Conservation (phyloP, 164 flowering plant species). For the Sextonia rubra region DNA sequence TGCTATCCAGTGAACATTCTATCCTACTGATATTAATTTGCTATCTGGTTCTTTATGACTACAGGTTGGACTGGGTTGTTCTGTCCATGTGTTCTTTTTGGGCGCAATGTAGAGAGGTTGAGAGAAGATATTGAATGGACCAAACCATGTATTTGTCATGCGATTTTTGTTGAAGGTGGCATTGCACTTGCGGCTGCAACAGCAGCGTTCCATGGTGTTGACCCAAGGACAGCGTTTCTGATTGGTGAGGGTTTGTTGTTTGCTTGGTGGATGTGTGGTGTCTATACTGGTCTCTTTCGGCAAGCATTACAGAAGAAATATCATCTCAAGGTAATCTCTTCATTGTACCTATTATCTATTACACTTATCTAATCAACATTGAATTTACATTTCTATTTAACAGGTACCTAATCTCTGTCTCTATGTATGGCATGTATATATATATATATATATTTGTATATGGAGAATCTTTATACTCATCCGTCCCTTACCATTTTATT, state of each 20-base stretch:
- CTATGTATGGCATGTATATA: no score
- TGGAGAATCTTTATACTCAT: no score
- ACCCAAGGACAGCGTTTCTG: conserved; percentile 73
- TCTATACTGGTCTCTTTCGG: conserved; percentile 84
- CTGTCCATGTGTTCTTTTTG: conserved; percentile 92
- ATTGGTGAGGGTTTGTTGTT: conserved; percentile 74
- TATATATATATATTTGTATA: no score
- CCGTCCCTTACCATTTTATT: no score
- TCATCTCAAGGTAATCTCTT: conserved; percentile 76
- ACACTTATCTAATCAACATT: background rate
- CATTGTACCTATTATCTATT: background rate
- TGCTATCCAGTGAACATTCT: background rate
- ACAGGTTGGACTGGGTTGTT: conserved; percentile 81
- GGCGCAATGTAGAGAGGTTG: conserved; percentile 67
- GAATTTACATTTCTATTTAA: background rate
- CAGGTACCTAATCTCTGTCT: no score
- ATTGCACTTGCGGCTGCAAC: conserved; percentile 73
- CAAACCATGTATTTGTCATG: conserved; percentile 80
- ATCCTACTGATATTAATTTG: background rate
- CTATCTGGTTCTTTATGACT: background rate
- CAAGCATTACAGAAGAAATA: conserved; percentile 82
- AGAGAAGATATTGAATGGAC: conserved; percentile 80
- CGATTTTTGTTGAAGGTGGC: conserved; percentile 89
- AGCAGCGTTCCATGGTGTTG: conserved; percentile 68
- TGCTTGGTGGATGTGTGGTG: conserved; percentile 98